A percentile compares a stretch with the other conserved stretches of the same genome.
Conservation (phyloP, 371 early-diverging fungal genomes). For the Rhizopus delemar region DNA sequence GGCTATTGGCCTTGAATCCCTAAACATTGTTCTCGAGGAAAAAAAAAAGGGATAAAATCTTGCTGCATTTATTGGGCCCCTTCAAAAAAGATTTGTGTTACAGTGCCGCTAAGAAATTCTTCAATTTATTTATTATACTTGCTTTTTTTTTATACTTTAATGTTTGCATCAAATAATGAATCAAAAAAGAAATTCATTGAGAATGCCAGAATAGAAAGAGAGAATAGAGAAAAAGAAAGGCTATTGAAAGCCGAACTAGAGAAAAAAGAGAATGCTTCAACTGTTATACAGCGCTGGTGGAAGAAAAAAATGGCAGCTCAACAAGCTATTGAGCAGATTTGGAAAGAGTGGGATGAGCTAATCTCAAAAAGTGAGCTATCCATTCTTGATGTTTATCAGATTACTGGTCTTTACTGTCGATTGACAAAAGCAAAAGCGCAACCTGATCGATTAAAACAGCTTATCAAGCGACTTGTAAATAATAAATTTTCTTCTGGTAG, state of each 20-base stretch:
- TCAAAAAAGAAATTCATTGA: conserved; percentile 43
- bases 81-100: neutral
- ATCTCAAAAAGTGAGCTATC: conserved; percentile 2
- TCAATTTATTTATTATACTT: no score
- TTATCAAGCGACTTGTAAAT: conserved; percentile 22
- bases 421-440: conserved; percentile 8
- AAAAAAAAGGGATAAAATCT: neutral
- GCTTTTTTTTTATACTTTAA: conserved; percentile 5
- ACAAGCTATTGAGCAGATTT: conserved; percentile 15
- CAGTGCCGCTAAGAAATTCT: neutral
- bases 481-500: conserved; percentile 16
- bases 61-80: neutral
- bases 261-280: conserved; percentile 25
- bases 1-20: conserved; percentile 42
- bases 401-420: conserved; percentile 32
- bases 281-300: conserved; percentile 41
- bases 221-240: conserved; percentile 41
- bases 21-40: conserved; percentile 16
- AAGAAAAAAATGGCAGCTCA: conserved; percentile 10
- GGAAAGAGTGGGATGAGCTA: conserved; percentile 32
- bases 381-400: conserved; percentile 24
- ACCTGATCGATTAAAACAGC: conserved; percentile 7
- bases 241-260: conserved; percentile 14
- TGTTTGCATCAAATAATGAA: conserved; percentile 40
- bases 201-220: conserved; percentile 36